Evolutionary conservation across 148 eudicot genomes (phyloP).

Genomic region (Rhododendron henanense): DNA sequence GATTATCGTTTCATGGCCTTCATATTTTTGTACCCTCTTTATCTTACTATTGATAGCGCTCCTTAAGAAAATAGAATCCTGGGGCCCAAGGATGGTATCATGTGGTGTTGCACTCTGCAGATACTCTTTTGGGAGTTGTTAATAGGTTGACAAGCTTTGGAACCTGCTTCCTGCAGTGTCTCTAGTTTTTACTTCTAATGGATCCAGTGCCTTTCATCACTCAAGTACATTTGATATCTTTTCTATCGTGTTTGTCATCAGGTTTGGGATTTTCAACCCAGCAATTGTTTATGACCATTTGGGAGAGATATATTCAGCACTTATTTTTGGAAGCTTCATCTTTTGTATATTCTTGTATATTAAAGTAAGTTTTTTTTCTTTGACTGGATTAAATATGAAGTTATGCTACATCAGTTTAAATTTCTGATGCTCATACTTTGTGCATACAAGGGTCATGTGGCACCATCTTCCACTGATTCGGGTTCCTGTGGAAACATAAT

Average conservation of each 20-base stretch:
- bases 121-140: background rate
- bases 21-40: background rate
- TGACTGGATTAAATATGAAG: background rate
- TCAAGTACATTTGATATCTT: background rate
- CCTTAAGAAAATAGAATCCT: background rate
- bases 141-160: background rate
- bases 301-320: constrained; percentile 93
- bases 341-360: constrained; percentile 78
- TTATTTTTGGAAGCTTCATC: constrained; percentile 86
- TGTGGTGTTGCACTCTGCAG: background rate
- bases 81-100: background rate
- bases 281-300: constrained; percentile 82
- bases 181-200: background rate
- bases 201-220: background rate
- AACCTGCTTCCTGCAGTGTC: background rate
- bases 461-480: constrained; percentile 91
- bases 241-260: constrained; percentile 27
- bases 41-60: background rate
- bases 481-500: constrained; percentile 89
- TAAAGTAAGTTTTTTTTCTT: constrained; percentile 43
- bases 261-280: constrained; percentile 89
- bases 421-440: constrained; percentile 24
- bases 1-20: background rate
- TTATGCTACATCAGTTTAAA: background rate
- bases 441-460: constrained; percentile 65